These are phyloP conservation scores for Datura wrightii DNA, from an alignment of 257 asterid genomes.

Conservation along the genomic window DNA sequence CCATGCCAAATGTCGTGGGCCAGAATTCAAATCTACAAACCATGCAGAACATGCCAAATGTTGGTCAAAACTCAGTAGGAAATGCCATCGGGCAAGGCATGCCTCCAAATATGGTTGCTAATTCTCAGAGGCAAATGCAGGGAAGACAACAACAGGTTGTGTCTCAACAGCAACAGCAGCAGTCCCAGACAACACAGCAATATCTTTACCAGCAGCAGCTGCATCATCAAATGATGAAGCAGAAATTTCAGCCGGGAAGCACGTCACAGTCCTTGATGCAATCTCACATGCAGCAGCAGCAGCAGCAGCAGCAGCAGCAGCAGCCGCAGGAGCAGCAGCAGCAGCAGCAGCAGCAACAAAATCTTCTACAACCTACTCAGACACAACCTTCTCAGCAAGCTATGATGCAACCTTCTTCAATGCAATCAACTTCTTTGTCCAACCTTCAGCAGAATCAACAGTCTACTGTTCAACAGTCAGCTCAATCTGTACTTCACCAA, in stretches of 20 bases:
- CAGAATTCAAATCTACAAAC: slow-evolving; percentile 79
- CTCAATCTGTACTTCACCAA: slow-evolving; percentile 83
- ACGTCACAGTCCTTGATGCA: slow-evolving; percentile 68
- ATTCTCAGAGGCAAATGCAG: slow-evolving; percentile 76
- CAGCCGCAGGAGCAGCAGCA: slow-evolving; percentile 65
- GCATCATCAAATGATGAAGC: slow-evolving; percentile 75
- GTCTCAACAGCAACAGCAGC: slow-evolving; percentile 80
- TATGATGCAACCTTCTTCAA: slow-evolving; percentile 75
- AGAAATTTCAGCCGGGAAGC: slow-evolving; percentile 74
- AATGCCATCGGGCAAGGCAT: slow-evolving; percentile 80
- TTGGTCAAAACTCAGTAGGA: slow-evolving; percentile 60
- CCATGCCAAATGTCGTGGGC: slow-evolving; percentile 66
- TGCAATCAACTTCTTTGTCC: slow-evolving; percentile 74
- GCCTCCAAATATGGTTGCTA: slow-evolving; percentile 71
- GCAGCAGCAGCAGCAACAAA: slow-evolving; percentile 58
- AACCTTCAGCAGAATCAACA: slow-evolving; percentile 80
- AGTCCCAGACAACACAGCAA: slow-evolving; percentile 69
- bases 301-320: slow-evolving; percentile 54
- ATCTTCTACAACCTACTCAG: slow-evolving; percentile 69
- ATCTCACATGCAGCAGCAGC: slow-evolving; percentile 70
- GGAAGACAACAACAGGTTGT: slow-evolving; percentile 79
- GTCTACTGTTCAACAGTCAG: slow-evolving; percentile 70
- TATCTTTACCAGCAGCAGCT: slow-evolving; percentile 80
- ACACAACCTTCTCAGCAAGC: slow-evolving; percentile 87
- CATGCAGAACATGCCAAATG: slow-evolving; percentile 66